Conservation (phyloP, 768 basidiomycete genomes). For the Kwoniella shandongensis region DNA sequence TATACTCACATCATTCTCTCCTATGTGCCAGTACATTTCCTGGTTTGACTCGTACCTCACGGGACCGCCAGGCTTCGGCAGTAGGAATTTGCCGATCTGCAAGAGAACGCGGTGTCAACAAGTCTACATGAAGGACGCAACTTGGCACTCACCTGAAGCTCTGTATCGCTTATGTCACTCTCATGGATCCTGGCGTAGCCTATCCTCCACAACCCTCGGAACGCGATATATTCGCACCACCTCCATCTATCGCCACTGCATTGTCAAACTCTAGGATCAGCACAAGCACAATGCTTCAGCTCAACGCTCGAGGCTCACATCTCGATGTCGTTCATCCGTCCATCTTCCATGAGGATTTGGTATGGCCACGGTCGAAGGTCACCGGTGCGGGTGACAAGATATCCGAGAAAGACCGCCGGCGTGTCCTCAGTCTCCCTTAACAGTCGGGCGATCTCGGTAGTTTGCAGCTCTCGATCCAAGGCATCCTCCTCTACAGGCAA, state of each 20-base stretch:
- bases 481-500: conserved; percentile 71
- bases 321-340: conserved; percentile 77
- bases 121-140: neutral
- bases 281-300: neutral
- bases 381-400: conserved; percentile 48
- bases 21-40: conserved; percentile 67
- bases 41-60: conserved; percentile 63
- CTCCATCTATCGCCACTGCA: conserved; percentile 41
- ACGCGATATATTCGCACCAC: conserved; percentile 88
- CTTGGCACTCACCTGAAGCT: conserved; percentile 59
- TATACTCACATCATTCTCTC: conserved; percentile 62
- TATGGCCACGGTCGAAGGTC: conserved; percentile 50
- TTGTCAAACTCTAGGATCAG: neutral
- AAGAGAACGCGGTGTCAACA: neutral
- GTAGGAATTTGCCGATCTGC: conserved; percentile 75
- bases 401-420: conserved; percentile 59
- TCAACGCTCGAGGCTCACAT: conserved; percentile 25
- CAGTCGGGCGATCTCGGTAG: conserved; percentile 73
- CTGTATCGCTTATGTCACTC: conserved; percentile 83
- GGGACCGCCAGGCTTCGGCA: conserved; percentile 63
- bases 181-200: conserved; percentile 75
- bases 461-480: conserved; percentile 83
- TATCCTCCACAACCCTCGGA: conserved; percentile 59
- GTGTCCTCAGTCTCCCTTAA: conserved; percentile 69
- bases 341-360: conserved; percentile 63